phyloP scores from a whole-genome alignment of 192 early-diverging fungal species.

The Entrophospora sp. region DNA sequence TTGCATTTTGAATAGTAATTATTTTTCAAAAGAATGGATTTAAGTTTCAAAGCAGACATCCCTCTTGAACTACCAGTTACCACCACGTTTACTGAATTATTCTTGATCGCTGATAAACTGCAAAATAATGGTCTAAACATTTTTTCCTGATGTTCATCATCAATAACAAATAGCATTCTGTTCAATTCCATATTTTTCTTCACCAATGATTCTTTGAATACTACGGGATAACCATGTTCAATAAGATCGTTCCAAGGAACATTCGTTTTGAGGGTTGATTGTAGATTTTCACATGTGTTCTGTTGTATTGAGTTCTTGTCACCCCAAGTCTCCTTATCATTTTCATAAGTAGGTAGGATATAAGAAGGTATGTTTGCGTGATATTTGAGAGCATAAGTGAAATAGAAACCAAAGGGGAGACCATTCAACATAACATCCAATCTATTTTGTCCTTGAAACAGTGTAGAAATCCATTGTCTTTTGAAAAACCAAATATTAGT shows the following conservation, averaged over 20 bases:
- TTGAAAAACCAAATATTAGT: slow-evolving; percentile 31
- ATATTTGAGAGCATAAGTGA: not conserved
- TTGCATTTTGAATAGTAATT: not conserved
- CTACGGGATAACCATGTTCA: not conserved
- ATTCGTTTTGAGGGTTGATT: not conserved
- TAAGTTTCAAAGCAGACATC: not conserved
- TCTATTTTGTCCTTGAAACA: not conserved
- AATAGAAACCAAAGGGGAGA: not conserved
- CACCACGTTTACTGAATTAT: not conserved
- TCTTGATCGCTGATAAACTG: not conserved
- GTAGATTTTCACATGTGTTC: not conserved
- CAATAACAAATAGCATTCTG: not conserved
- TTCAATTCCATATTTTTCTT: not conserved
- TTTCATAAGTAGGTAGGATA: not conserved
- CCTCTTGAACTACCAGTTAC: not conserved
- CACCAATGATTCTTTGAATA: not conserved
- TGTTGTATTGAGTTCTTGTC: not conserved
- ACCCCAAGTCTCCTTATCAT: not conserved
- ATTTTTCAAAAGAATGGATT: not conserved
- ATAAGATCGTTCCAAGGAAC: not conserved
- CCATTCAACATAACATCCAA: not conserved
- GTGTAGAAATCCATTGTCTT: slow-evolving; percentile 2
- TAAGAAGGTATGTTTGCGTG: not conserved
- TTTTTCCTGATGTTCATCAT: not conserved
- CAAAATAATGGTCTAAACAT: not conserved